Conservation (phyloP, 2,329 filamentous ascomycete species). For the Colletotrichum caudatum region DNA sequence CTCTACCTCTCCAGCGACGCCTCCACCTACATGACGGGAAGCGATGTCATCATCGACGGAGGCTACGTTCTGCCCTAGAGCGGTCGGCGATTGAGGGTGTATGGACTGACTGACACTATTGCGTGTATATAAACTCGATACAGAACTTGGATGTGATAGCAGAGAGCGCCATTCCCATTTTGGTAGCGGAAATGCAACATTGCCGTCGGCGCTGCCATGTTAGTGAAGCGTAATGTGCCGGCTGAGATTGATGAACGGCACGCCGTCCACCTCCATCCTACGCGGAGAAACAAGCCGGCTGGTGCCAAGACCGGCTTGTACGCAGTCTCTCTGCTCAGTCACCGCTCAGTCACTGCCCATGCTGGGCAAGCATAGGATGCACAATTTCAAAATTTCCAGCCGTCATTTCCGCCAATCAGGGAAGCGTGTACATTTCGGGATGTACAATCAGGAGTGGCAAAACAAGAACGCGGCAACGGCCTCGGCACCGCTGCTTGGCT, state of each 20-base stretch:
- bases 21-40: conserved; percentile 62
- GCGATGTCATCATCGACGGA: conserved; percentile 61
- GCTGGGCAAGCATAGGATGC: not conserved
- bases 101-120: not conserved
- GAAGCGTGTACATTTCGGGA: not conserved
- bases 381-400: not conserved
- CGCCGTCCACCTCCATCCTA: not conserved
- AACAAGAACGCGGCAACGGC: too few species aligned
- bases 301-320: not conserved
- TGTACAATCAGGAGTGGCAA: not conserved
- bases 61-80: conserved; percentile 46
- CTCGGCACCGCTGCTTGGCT: too few species aligned
- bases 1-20: conserved; percentile 66
- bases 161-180: not conserved
- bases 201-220: not conserved
- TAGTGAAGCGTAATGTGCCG: not conserved
- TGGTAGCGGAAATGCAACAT: not conserved
- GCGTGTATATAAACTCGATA: too few species aligned
- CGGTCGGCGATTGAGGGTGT: not conserved
- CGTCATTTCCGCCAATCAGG: not conserved
- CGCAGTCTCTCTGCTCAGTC: not conserved
- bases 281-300: not conserved
- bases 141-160: not conserved
- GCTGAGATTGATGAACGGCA: not conserved
- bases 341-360: not conserved